Evolutionary conservation across 2,329 filamentous ascomycete genomes (phyloP), one percentile per base, ranked within the genome.

Genomic region (Drechslerella coelobrocha): DNA sequence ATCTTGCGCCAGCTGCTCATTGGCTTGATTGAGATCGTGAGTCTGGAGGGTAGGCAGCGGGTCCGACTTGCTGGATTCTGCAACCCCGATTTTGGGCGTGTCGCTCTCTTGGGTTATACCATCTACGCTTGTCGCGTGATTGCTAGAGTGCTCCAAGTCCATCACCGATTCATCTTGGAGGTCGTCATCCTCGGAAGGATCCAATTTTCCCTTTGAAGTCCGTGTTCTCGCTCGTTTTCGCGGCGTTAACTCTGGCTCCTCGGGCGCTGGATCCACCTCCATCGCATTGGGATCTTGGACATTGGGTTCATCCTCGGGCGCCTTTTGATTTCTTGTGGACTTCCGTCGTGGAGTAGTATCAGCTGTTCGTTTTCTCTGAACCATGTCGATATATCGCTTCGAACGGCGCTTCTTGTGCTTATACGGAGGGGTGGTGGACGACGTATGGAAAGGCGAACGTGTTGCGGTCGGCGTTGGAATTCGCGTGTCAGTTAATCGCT

Each of bases 161-260:
- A 63, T 27, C 47, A 54, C 63, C 26, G 27, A 29, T 31, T 51
- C 52, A 21, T 59, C 53, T 2, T 37, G 19, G 8, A 34, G 17
- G 2, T 21, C 31, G 14, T 27, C 47, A 9, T 63, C 66, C 10
- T 48, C 37, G 10, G 29, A 17, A 19, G 8, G 14, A 52, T 53
- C 23, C 2, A 17, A 3, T 37, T 41, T 55, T 8, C 17, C 12
- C 19, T 5, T 41, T 14, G 37, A 19, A 37, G 55, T 24, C 39
- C 39, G 12, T 26, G 66, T 71, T 63, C 52, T 63, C 12, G 66
- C 47, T 48, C 54, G 57, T 50, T 71, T 71, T 37, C 66, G 66
- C 24, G 66, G 66, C 17, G 54, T 63, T 12, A 53, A 24, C 27
- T 48, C 10, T 3, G 19, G 12, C 26, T 53, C 43, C 48, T 60